Evolutionary conservation across 306 rosid genomes (phyloP), one percentile per base, ranked within the genome.

Genomic region (Lathyrus sativus): DNA sequence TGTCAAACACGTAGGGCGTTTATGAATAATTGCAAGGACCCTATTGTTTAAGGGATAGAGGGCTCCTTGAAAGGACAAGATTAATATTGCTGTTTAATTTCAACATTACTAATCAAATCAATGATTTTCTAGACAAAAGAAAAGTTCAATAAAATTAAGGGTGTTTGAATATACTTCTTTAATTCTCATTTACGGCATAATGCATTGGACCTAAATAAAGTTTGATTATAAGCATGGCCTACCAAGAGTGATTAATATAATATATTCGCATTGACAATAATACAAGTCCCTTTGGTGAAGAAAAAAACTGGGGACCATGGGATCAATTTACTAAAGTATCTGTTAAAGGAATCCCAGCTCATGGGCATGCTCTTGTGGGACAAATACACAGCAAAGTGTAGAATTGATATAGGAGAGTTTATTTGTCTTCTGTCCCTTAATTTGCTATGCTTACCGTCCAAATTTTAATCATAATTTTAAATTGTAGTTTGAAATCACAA

Each of bases 141-240:
- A 28, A 6, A 33, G 61, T 57, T 42, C 38, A 63, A 63, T 42
- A 62, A 18, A 43, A 56, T 28, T 56, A 56, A 38, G 78, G 39
- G 51, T 39, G 38, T 3, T 45, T 55, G 42, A 72, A 71, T 33
- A 71, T 33, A 71, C 49, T 60, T 75, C 7, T 67, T 54, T 44
- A 76, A 29, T 61, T 63, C 53, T 70, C 54, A 64, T 75, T 71
- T 62, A 75, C 49, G 79, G 71, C 77, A 64, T 14, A n/a, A 76
- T 82, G 71, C 83, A 63, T 29, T 83, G 91, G 84, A 77, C 84
- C 87, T 70, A 41, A 62, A 74, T 74, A 53, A 70, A 66, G 55
- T 79, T 67, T 56, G 56, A 71, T 66, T 26, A 56, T 43, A 39
- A 31, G 62, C 12, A 67, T 79, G 89, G 79, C 87, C 89, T 80